Evolutionary conservation across 768 basidiomycete genomes (phyloP).

Genomic region (Collybia sordida): DNA sequence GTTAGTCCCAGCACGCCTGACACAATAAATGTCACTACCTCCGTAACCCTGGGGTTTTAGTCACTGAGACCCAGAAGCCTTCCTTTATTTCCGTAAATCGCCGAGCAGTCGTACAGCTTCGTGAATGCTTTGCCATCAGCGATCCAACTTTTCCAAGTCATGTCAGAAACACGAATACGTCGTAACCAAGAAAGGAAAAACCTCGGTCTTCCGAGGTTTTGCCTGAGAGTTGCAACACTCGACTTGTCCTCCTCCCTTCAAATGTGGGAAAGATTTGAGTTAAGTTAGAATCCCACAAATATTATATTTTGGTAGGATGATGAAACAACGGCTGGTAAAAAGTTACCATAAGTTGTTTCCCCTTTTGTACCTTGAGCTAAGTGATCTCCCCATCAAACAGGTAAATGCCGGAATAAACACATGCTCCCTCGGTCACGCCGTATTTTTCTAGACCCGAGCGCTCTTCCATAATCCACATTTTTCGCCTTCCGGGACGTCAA

Average conservation of each 20-base stretch:
- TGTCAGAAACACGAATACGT: slow-evolving; percentile 4
- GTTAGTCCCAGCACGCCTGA: too few species aligned
- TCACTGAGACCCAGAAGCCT: too few species aligned
- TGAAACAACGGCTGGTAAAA: slow-evolving; percentile 1
- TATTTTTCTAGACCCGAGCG: slow-evolving; percentile 1
- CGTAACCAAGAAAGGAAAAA: slow-evolving; percentile 22
- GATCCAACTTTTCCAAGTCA: neutral
- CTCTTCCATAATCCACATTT: slow-evolving; percentile 4
- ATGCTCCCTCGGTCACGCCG: slow-evolving; percentile 9
- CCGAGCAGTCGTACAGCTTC: neutral
- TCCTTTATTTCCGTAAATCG: neutral
- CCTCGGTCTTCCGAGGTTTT: slow-evolving; percentile 27
- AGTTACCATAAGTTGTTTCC: slow-evolving; percentile 2
- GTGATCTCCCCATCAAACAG: slow-evolving; percentile 2
- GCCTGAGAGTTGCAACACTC: slow-evolving; percentile 11
- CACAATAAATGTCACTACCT: too few species aligned
- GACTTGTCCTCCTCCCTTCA: neutral
- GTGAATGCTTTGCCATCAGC: neutral
- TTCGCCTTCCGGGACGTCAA: slow-evolving; percentile 2
- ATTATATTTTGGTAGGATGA: neutral
- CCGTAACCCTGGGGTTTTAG: too few species aligned
- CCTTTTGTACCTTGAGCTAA: slow-evolving; percentile 4
- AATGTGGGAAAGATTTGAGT: neutral
- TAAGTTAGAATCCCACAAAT: slow-evolving; percentile 3
- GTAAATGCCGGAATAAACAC: slow-evolving; percentile 12